These are phyloP conservation scores for Aureoboletus auriporus DNA, from an alignment of 768 basidiomycete genomes.

Conservation along the genomic window DNA sequence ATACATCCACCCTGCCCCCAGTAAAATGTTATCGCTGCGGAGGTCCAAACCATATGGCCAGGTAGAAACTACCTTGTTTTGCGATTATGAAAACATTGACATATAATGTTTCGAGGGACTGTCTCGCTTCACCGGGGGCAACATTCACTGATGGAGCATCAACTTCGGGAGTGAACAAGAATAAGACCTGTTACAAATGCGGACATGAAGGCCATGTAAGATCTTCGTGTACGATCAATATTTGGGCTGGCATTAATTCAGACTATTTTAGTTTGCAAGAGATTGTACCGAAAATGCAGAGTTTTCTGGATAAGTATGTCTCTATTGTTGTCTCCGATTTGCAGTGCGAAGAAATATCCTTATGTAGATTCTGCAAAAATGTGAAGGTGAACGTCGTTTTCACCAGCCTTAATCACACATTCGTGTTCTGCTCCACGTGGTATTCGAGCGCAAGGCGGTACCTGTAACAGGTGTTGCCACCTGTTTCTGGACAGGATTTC, in stretches of 20 bases:
- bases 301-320: constrained; percentile 40
- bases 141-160: constrained; percentile 44
- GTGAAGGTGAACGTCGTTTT: constrained; percentile 14
- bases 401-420: constrained; percentile 3
- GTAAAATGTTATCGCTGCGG: constrained; percentile 91
- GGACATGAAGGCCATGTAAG: constrained; percentile 85
- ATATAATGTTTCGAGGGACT: constrained; percentile 51
- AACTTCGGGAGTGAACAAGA: constrained; percentile 46
- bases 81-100: constrained; percentile 6
- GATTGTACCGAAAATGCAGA: constrained; percentile 59
- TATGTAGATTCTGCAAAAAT: constrained; percentile 16
- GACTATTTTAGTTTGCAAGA: constrained; percentile 49
- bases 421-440: background rate
- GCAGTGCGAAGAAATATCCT: constrained; percentile 8
- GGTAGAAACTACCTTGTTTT: constrained; percentile 35
- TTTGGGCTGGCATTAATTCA: constrained; percentile 5
- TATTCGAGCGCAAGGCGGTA: too few relatives aligned
- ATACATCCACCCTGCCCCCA: constrained; percentile 72
- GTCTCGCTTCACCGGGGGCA: constrained; percentile 68
- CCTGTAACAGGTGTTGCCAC: background rate
- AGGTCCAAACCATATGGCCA: constrained; percentile 84
- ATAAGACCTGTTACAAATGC: constrained; percentile 86
- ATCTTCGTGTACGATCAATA: constrained; percentile 6
- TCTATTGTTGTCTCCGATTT: constrained; percentile 1
- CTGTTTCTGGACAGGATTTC: background rate